Base-by-base conservation (phyloP, 129 eudicot genomes). In the Calendula officinalis region DNA sequence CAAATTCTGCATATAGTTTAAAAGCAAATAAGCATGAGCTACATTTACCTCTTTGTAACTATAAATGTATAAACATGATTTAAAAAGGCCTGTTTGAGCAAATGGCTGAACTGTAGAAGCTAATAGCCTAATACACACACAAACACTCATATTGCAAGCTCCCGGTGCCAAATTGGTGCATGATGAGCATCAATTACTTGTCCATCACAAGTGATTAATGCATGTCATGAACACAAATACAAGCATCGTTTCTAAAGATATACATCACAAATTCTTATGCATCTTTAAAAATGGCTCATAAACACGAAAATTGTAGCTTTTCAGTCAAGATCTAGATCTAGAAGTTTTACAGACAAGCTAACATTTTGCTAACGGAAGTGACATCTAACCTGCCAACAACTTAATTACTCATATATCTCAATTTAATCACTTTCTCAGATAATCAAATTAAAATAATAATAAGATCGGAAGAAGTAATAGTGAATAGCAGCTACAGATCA, bases 281-380 rank as follows among this genome's bases (percentile, higher is more conserved):
- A 59, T 17, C 50, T 32, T 52, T 52, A 52, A 52, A 30, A 66
- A 27, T 14, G n/a, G 51, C 52, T 45, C 32, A 16, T n/a, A 59
- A 56, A 36, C 49, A 16, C 8, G 46, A 38, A 48, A 5, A 27
- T 12, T 49, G 46, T 37, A 59, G 7, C 10, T 6, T 30, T 40
- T 13, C 13, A 30, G 22, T 49, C 42, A 27, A 70, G 75, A 70
- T 70, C 75, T 30, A 59, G 67, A 60, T 47, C 44, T 48, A 54
- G 3, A 54, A 54, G 40, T 39, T 15, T 3, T 22, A 22, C 13
- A 6, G 5, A 8, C 37, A 44, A 37, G 16, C 3, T 6, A 40
- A 33, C 12, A 44, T 44, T 68, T 55, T 15, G 73, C 63, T n/a
- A 56, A 5, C 22, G 56, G 44, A 67, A 56, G 6, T 7, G 64